Evolutionary conservation across 78 protist genomes (phyloP).

Genomic region (Monocercomonoides exilis): DNA sequence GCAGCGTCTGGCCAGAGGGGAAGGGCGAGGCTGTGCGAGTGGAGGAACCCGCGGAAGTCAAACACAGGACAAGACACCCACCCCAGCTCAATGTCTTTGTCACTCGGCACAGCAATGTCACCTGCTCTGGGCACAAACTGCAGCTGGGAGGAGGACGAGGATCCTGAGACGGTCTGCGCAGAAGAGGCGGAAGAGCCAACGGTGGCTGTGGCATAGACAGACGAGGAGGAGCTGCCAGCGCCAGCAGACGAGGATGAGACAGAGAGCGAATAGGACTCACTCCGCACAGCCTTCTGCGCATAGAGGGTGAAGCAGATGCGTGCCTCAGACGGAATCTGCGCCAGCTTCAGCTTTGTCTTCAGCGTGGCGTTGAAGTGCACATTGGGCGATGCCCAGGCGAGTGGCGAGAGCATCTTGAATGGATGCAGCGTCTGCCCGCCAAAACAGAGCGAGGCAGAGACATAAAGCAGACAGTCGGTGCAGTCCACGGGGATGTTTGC

Average conservation of each 20-base stretch:
- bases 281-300: neutral
- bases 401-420: neutral
- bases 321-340: neutral
- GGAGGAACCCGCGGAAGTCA: neutral
- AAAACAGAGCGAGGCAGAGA: neutral
- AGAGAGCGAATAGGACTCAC: no score
- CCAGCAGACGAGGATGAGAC: no score
- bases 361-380: neutral
- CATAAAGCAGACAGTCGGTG: neutral
- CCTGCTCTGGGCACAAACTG: no score
- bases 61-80: neutral
- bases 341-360: neutral
- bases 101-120: no score
- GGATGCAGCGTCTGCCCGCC: neutral
- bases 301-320: neutral
- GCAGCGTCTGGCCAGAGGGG: neutral
- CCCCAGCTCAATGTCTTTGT: neutral
- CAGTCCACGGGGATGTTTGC: no score
- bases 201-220: no score
- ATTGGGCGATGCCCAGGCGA: neutral
- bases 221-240: no score
- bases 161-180: no score
- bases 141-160: no score
- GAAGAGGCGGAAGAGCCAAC: no score
- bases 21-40: neutral